These are phyloP conservation scores for Fusarium clavum DNA, from an alignment of 2,329 filamentous ascomycete species.

Conservation along the genomic window DNA sequence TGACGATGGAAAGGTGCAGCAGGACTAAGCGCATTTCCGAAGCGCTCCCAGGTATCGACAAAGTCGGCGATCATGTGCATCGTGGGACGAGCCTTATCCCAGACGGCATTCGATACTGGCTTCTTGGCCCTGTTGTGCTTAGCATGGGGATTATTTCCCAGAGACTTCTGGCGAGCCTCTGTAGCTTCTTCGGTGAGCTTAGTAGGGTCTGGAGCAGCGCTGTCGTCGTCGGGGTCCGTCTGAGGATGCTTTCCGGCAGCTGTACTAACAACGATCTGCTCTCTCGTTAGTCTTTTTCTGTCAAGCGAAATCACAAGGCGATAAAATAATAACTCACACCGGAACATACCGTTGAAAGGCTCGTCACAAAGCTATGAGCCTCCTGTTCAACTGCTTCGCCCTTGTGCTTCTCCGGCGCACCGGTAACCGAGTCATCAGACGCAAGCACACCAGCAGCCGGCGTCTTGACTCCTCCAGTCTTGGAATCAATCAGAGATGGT, in stretches of 20 bases:
- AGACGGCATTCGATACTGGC: slow-evolving; percentile 80
- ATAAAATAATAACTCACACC: slow-evolving; percentile 44
- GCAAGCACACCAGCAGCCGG: slow-evolving; percentile 80
- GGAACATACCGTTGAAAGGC: slow-evolving; percentile 62
- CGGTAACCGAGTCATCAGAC: slow-evolving; percentile 80
- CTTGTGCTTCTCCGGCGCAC: slow-evolving; percentile 84
- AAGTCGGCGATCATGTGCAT: slow-evolving; percentile 69
- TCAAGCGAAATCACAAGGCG: background rate
- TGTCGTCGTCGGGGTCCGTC: slow-evolving; percentile 66
- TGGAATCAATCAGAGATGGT: slow-evolving; percentile 75
- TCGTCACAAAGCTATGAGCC: slow-evolving; percentile 82
- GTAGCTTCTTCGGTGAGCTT: slow-evolving; percentile 53
- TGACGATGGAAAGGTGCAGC: slow-evolving; percentile 70
- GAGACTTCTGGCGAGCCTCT: slow-evolving; percentile 56
- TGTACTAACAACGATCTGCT: slow-evolving; percentile 74
- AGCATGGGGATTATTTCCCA: slow-evolving; percentile 58
- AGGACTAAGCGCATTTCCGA: slow-evolving; percentile 69
- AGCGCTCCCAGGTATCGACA: slow-evolving; percentile 63
- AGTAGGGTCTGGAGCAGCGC: slow-evolving; percentile 64
- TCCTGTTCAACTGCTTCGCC: slow-evolving; percentile 87
- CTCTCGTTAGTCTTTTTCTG: background rate
- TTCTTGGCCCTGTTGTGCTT: slow-evolving; percentile 79
- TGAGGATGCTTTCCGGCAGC: slow-evolving; percentile 82
- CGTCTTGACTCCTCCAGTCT: slow-evolving; percentile 80
- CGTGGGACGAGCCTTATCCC: slow-evolving; percentile 77